These are phyloP conservation scores for Dispira simplex DNA, from an alignment of 192 early-diverging fungal species.

Conservation along the genomic window DNA sequence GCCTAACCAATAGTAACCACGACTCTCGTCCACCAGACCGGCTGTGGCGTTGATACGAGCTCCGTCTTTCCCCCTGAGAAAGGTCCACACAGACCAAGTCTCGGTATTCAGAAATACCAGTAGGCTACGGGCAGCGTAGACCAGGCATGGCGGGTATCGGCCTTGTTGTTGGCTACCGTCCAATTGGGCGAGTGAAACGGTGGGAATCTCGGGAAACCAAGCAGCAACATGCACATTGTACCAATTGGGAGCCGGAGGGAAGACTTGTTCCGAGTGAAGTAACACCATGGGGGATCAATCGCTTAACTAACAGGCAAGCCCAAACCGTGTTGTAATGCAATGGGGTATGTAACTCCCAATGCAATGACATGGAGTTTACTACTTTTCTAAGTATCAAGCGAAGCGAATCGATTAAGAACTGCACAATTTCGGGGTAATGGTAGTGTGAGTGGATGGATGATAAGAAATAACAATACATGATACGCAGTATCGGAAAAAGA, in stretches of 20 bases:
- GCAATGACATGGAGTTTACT: too few relatives aligned
- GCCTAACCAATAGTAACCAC: background rate
- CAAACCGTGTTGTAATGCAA: too few relatives aligned
- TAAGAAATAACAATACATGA: too few relatives aligned
- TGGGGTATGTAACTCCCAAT: too few relatives aligned
- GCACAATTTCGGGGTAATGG: too few relatives aligned
- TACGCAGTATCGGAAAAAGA: too few relatives aligned
- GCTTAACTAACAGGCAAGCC: too few relatives aligned
- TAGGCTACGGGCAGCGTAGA: background rate
- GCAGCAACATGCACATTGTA: background rate
- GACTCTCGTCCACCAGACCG: background rate
- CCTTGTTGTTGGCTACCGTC: background rate
- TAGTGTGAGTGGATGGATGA: too few relatives aligned
- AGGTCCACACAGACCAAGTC: background rate
- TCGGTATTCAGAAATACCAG: background rate
- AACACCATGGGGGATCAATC: background rate
- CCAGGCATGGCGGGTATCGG: background rate
- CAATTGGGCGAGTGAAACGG: background rate
- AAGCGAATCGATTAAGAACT: too few relatives aligned
- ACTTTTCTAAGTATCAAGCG: too few relatives aligned
- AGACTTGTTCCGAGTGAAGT: background rate
- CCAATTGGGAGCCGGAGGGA: conserved; percentile 8
- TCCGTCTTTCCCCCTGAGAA: background rate
- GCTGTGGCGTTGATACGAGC: background rate
- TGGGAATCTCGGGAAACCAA: background rate